Conservation (phyloP, 2,329 filamentous ascomycete genomes). For the Zarea fungicola region DNA sequence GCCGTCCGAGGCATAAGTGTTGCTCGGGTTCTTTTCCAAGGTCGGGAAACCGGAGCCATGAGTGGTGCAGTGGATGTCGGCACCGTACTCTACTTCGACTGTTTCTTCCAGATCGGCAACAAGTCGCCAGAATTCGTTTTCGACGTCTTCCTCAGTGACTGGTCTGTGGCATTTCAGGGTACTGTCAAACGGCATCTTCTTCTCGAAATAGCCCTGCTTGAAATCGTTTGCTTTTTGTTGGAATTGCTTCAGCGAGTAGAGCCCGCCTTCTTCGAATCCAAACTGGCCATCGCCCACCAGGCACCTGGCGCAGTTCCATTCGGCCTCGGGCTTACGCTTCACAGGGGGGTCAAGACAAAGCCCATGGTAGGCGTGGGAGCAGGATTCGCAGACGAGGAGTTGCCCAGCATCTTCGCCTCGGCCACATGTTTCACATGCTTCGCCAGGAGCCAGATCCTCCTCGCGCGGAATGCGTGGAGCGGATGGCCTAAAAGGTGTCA, state of each 20-base stretch:
- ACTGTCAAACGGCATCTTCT: conserved; percentile 83
- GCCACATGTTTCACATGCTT: conserved; percentile 82
- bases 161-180: conserved; percentile 73
- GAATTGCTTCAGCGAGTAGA: conserved; percentile 93
- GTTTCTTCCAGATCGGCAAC: conserved; percentile 93
- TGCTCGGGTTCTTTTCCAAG: conserved; percentile 80
- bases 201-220: conserved; percentile 88
- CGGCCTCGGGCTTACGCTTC: conserved; percentile 69
- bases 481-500: conserved; percentile 86
- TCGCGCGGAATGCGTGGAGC: conserved; percentile 61
- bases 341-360: conserved; percentile 84
- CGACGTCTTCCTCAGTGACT: conserved; percentile 91
- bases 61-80: conserved; percentile 96
- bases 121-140: conserved; percentile 93
- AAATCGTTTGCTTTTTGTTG: conserved; percentile 94
- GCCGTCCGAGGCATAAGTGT: conserved; percentile 80
- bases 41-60: conserved; percentile 97
- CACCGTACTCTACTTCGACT: conserved; percentile 95
- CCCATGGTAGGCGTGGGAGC: conserved; percentile 82
- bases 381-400: conserved; percentile 82
- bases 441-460: conserved; percentile 40
- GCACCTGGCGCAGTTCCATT: conserved; percentile 95
- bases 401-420: conserved; percentile 67
- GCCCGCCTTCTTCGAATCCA: conserved; percentile 91
- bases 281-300: conserved; percentile 95